A percentile compares a stretch with the other conserved stretches of the same genome.
These are phyloP conservation scores for Plasmodium yoelii DNA, from an alignment of 169 alveolate species.

Conservation along the genomic window DNA sequence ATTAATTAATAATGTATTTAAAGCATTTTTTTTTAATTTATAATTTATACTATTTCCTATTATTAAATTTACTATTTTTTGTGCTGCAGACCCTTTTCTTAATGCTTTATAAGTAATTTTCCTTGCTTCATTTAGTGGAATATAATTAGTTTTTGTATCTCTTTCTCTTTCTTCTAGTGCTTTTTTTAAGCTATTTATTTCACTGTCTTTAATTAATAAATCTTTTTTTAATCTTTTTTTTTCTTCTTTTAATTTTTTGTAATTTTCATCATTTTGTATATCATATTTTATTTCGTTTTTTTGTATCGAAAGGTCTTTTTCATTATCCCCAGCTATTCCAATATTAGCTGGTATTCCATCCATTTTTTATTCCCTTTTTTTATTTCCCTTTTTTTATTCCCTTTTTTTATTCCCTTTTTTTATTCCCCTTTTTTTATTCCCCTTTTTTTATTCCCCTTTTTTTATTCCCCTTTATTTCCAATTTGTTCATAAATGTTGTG, in stretches of 20 bases:
- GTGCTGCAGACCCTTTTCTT: slow-evolving; percentile 85
- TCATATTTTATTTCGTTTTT: slow-evolving; percentile 12
- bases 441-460: too few relatives aligned
- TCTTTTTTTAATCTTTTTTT: slow-evolving; percentile 67
- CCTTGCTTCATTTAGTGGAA: slow-evolving; percentile 71
- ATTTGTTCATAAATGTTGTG: neutral
- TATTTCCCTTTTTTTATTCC: slow-evolving; percentile 34
- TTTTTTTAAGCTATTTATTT: slow-evolving; percentile 58
- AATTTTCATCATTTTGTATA: slow-evolving; percentile 39
- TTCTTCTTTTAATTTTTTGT: slow-evolving; percentile 60
- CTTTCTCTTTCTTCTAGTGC: slow-evolving; percentile 54
- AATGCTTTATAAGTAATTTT: slow-evolving; percentile 82
- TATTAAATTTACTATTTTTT: slow-evolving; percentile 73
- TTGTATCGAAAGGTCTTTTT: neutral
- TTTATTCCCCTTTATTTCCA: neutral
- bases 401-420: too few relatives aligned
- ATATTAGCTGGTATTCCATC: slow-evolving; percentile 21
- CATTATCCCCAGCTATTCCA: slow-evolving; percentile 21
- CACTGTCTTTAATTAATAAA: slow-evolving; percentile 30
- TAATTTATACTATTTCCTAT: slow-evolving; percentile 78
- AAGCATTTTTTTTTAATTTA: slow-evolving; percentile 77
- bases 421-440: slow-evolving; percentile 17
- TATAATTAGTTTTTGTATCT: slow-evolving; percentile 30
- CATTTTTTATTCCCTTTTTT: too few relatives aligned
- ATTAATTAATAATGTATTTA: slow-evolving; percentile 74